These are phyloP conservation scores for Rheum nobile DNA, from an alignment of 148 eudicot species.

Conservation along the genomic window DNA sequence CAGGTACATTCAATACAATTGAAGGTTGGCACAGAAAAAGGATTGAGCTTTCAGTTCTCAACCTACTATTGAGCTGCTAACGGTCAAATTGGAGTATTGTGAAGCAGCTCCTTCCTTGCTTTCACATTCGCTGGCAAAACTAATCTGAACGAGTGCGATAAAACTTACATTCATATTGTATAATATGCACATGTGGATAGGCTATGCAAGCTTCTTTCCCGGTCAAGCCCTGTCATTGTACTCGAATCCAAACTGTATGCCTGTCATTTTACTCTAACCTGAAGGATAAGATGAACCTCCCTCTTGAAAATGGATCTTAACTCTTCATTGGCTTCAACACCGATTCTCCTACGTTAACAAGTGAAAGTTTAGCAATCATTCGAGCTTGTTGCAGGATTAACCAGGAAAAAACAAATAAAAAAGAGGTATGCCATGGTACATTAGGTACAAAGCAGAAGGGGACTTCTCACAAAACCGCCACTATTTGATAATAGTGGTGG, in stretches of 20 bases:
- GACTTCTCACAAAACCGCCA: neutral
- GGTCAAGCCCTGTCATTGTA: neutral
- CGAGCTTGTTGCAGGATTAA: neutral
- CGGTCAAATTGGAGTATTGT: neutral
- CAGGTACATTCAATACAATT: neutral
- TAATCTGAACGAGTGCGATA: neutral
- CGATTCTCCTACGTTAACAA: slow-evolving; percentile 49
- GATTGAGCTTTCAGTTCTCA: slow-evolving; percentile 1
- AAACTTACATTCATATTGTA: neutral
- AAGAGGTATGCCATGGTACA: neutral
- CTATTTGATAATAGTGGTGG: neutral
- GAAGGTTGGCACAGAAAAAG: neutral
- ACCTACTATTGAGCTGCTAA: neutral
- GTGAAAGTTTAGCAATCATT: neutral
- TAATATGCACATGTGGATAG: slow-evolving; percentile 5
- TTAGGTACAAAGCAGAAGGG: neutral
- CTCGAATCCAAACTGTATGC: neutral
- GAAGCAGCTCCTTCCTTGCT: neutral
- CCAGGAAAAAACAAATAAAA: neutral
- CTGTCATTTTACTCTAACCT: slow-evolving; percentile 42
- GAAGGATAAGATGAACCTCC: slow-evolving; percentile 71
- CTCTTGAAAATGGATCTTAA: slow-evolving; percentile 73
- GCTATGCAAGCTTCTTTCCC: neutral
- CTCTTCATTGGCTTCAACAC: slow-evolving; percentile 89
- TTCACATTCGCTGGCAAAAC: neutral